Conservation (phyloP, 2,329 filamentous ascomycete species). For the Zymoseptoria ardabiliae region DNA sequence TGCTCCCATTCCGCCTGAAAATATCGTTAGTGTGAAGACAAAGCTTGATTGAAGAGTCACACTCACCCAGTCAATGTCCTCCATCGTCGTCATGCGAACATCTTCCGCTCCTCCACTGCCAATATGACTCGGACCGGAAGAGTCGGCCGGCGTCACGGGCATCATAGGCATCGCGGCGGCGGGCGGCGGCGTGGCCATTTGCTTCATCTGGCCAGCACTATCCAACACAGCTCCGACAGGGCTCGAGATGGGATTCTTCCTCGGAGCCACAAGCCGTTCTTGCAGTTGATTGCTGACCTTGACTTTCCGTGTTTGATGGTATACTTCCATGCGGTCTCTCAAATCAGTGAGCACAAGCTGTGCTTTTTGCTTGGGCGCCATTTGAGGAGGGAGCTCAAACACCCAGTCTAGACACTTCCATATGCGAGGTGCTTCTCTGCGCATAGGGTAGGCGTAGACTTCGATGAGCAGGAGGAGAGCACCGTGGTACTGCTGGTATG, state of each 20-base stretch:
- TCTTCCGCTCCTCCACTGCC: constrained; percentile 1
- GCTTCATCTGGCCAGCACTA: constrained; percentile 12
- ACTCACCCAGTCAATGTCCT: constrained; percentile 62
- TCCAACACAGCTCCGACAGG: background rate
- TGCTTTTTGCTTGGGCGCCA: constrained; percentile 51
- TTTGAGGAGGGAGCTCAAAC: constrained; percentile 52
- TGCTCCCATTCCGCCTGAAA: constrained; percentile 41
- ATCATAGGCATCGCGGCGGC: constrained; percentile 1
- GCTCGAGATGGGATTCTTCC: background rate
- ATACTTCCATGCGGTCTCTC: constrained; percentile 52
- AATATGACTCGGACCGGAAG: constrained; percentile 17
- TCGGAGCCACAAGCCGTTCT: constrained; percentile 16
- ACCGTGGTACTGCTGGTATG: constrained; percentile 65
- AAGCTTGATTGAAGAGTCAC: background rate
- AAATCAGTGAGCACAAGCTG: constrained; percentile 56
- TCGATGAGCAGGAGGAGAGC: constrained; percentile 63
- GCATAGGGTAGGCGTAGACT: constrained; percentile 52
- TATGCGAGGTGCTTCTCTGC: constrained; percentile 56
- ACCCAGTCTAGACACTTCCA: constrained; percentile 67
- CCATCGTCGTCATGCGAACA: constrained; percentile 31
- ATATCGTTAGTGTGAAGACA: constrained; percentile 4
- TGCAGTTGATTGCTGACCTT: constrained; percentile 27
- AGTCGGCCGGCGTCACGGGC: constrained; percentile 19
- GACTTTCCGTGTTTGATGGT: constrained; percentile 51
- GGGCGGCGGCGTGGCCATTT: constrained; percentile 1